A percentile compares a stretch with the other conserved stretches of the same genome.
These are phyloP conservation scores for Hibiscus syriacus DNA, from an alignment of 345 rosid species.

Conservation along the genomic window DNA sequence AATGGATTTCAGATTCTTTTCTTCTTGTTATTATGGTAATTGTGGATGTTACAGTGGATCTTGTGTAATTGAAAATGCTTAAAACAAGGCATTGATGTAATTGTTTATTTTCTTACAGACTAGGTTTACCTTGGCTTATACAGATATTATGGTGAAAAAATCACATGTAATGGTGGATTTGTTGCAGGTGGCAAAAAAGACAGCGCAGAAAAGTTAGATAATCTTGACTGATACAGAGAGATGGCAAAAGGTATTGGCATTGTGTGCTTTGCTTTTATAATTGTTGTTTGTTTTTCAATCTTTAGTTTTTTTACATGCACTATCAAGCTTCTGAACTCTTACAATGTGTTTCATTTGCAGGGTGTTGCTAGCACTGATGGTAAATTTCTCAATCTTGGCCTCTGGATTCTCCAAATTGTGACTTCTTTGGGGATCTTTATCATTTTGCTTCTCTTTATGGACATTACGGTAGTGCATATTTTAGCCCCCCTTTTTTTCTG, in stretches of 20 bases:
- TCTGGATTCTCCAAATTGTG: not conserved
- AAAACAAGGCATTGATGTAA: not conserved
- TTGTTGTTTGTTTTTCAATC: not conserved
- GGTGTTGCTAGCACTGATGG: conserved; percentile 98
- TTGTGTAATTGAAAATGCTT: not conserved
- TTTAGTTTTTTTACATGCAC: too few relatives aligned
- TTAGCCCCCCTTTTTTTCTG: not conserved
- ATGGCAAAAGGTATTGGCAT: conserved; percentile 82
- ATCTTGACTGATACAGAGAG: conserved; percentile 85
- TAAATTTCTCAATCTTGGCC: conserved; percentile 25
- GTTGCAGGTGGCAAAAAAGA: conserved; percentile 78
- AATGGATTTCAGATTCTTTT: not conserved
- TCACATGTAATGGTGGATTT: conserved; percentile 9
- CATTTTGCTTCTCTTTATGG: not conserved
- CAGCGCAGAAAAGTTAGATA: conserved; percentile 84
- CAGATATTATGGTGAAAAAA: not conserved
- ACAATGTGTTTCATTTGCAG: conserved; percentile 35
- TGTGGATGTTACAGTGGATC: not conserved
- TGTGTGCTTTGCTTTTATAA: not conserved
- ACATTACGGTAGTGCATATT: not conserved
- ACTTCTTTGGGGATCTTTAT: conserved; percentile 2
- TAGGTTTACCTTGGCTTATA: not conserved
- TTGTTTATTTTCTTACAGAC: not conserved
- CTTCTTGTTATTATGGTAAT: not conserved
- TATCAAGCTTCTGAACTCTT: conserved; percentile 19